Conservation (phyloP, 139 green algal genomes). For the Chlamydomonas eustigma region DNA sequence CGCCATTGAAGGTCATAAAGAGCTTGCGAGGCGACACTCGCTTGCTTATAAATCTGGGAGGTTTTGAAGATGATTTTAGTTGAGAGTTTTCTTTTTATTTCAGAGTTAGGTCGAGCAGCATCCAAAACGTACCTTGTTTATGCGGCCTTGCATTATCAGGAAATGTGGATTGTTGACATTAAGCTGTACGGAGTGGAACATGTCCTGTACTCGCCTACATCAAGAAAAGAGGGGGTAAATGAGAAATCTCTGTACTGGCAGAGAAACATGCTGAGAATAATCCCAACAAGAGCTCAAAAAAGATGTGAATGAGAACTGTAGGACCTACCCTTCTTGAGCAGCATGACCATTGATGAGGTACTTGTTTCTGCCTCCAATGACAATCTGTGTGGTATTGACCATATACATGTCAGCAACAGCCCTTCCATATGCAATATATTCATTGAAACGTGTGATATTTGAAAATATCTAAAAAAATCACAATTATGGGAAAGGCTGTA, state of each 20-base stretch:
- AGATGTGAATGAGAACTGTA: background rate
- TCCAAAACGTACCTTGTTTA: conserved; percentile 83
- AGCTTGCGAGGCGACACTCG: too few species aligned
- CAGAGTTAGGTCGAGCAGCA: too few species aligned
- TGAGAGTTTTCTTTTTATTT: too few species aligned
- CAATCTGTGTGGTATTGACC: conserved; percentile 57
- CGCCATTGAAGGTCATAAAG: too few species aligned
- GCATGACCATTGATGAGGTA: conserved; percentile 96
- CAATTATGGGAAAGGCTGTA: conserved; percentile 15
- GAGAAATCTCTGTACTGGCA: background rate
- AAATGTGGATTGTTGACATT: conserved; percentile 99
- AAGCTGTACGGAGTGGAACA: conserved; percentile 98
- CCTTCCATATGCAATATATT: too few species aligned
- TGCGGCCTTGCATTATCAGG: conserved; percentile 99
- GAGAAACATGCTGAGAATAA: background rate
- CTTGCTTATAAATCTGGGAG: too few species aligned
- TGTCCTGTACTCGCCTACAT: conserved; percentile 86
- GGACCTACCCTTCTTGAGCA: conserved; percentile 75
- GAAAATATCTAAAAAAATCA: background rate
- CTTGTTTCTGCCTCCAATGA: conserved; percentile 95
- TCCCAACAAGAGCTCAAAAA: background rate
- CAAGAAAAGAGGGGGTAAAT: background rate
- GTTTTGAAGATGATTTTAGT: too few species aligned
- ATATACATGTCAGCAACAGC: too few species aligned
- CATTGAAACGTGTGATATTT: background rate